Conservation (phyloP, 768 basidiomycete genomes). For the Calvatia gigantea region DNA sequence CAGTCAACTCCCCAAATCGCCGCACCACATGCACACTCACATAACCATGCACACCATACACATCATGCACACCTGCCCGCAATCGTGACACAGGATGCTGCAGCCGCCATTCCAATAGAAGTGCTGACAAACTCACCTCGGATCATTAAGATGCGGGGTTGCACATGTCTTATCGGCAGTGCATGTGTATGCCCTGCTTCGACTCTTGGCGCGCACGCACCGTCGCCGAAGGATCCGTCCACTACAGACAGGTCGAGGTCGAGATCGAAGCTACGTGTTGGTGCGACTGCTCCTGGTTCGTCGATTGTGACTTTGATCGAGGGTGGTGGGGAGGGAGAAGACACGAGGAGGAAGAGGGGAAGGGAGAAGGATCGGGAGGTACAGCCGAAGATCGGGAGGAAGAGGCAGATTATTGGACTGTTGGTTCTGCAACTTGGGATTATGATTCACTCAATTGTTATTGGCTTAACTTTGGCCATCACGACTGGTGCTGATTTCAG, state of each 20-base stretch:
- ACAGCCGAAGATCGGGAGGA: conserved; percentile 40
- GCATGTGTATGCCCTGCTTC: conserved; percentile 5
- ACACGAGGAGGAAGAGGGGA: conserved; percentile 15
- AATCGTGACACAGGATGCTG: conserved; percentile 9
- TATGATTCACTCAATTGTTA: conserved; percentile 81
- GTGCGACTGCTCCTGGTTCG: background rate
- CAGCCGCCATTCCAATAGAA: conserved; percentile 20
- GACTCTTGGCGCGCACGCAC: background rate
- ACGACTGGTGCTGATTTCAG: conserved; percentile 69
- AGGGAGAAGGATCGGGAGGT: conserved; percentile 15
- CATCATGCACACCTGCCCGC: conserved; percentile 8
- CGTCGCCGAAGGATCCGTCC: background rate
- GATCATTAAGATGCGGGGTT: conserved; percentile 21
- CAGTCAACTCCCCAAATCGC: background rate
- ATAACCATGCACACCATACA: conserved; percentile 10
- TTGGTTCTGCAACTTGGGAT: conserved; percentile 83
- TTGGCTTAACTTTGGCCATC: conserved; percentile 74
- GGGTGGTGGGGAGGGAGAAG: background rate
- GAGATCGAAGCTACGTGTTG: background rate
- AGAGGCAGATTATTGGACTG: conserved; percentile 70
- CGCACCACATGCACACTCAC: background rate
- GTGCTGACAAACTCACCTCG: conserved; percentile 28
- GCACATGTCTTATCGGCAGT: conserved; percentile 2
- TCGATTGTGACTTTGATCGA: background rate
- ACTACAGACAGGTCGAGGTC: background rate